Conservation (phyloP, 768 basidiomycete species). For the Bullera alba region DNA sequence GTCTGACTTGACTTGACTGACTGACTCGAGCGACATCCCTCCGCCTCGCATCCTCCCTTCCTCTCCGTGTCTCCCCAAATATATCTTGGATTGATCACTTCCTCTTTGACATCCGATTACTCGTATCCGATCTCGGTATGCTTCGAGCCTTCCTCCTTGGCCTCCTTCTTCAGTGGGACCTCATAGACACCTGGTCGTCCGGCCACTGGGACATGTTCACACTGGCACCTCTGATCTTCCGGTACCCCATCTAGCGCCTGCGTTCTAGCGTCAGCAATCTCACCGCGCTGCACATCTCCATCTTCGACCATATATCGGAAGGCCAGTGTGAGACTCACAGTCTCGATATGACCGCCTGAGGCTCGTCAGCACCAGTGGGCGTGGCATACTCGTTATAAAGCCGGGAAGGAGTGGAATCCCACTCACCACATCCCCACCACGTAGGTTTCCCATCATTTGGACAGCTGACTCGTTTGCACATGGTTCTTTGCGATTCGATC, state of each 20-base stretch:
- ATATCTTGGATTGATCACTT: constrained; percentile 1
- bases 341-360: constrained; percentile 39
- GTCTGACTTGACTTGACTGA: too few relatives aligned
- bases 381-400: too few relatives aligned
- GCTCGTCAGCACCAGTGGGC: not conserved
- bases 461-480: constrained; percentile 43
- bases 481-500: constrained; percentile 13
- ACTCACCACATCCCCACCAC: constrained; percentile 46
- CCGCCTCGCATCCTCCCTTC: too few relatives aligned
- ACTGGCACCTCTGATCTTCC: constrained; percentile 34
- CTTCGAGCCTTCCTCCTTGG: constrained; percentile 3
- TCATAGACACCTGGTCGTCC: constrained; percentile 35
- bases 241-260: constrained; percentile 41
- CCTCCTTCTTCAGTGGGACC: constrained; percentile 17
- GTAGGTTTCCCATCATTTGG: constrained; percentile 42
- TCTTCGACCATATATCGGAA: too few relatives aligned
- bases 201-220: constrained; percentile 33
- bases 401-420: not conserved
- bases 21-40: too few relatives aligned
- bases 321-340: constrained; percentile 25
- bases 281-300: constrained; percentile 9
- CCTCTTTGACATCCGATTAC: not conserved
- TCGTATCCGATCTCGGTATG: too few relatives aligned
- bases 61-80: too few relatives aligned
- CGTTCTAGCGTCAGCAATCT: constrained; percentile 4